Evolutionary conservation across 148 eudicot genomes (phyloP).

Genomic region (Amaranthus cruentus): DNA sequence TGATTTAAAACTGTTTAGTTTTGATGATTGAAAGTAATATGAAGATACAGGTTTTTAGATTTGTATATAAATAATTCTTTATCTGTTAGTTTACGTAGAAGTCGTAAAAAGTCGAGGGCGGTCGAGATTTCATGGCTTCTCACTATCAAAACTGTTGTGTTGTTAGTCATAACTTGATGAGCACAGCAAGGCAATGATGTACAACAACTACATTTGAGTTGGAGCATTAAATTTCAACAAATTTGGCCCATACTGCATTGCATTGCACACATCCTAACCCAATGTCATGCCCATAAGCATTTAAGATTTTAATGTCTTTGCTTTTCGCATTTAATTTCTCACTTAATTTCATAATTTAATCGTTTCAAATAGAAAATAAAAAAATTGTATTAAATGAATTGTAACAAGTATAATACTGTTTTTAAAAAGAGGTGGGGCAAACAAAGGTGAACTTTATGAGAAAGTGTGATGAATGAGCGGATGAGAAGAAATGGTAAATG

Average conservation of each 20-base stretch:
- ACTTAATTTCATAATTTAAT: neutral
- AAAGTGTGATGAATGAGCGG: too few relatives aligned
- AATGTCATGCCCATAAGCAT: conserved; percentile 3
- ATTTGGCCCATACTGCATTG: conserved; percentile 10
- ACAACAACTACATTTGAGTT: neutral
- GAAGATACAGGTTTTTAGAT: too few relatives aligned
- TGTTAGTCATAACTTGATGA: neutral
- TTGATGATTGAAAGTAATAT: too few relatives aligned
- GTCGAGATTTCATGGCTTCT: conserved; percentile 8
- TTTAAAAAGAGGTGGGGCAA: too few relatives aligned
- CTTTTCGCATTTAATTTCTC: neutral
- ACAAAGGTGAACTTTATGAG: too few relatives aligned
- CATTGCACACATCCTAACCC: neutral
- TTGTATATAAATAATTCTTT: too few relatives aligned
- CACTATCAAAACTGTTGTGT: conserved; percentile 20
- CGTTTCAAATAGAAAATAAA: too few relatives aligned
- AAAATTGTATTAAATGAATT: too few relatives aligned
- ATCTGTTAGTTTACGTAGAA: neutral
- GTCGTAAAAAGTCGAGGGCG: neutral
- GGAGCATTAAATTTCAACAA: conserved; percentile 24
- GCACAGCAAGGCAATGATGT: conserved; percentile 14
- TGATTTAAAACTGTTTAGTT: too few relatives aligned
- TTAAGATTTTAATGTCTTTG: neutral
- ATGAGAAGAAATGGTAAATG: too few relatives aligned
- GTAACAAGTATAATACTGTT: too few relatives aligned